Percentiles rank a stretch among this genome's conserved stretches.
These are phyloP conservation scores for Zygosaccharomyces gambellarensis DNA, from an alignment of 805 yeast species.

Conservation along the genomic window DNA sequence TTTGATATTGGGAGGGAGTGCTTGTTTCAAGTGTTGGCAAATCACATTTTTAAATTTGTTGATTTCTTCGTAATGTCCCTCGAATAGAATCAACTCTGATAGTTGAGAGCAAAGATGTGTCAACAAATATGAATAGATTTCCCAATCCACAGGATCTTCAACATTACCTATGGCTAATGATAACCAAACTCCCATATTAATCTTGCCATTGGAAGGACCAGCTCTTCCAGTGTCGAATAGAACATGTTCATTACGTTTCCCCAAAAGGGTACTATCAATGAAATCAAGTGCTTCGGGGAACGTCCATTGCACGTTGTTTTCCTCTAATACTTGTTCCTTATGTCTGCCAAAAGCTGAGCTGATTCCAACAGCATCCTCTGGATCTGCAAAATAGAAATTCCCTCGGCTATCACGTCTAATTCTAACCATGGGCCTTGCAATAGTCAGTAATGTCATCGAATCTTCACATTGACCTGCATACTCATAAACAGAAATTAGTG, in stretches of 20 bases:
- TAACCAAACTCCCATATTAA: conserved; percentile 52
- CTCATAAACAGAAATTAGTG: conserved; percentile 33
- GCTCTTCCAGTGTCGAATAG: conserved; percentile 22
- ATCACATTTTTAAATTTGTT: conserved; percentile 41
- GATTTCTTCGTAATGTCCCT: conserved; percentile 39
- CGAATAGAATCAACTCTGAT: conserved; percentile 51
- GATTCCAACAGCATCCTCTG: conserved; percentile 61
- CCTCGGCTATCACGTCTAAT: conserved; percentile 46
- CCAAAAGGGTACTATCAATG: conserved; percentile 42
- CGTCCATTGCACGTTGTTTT: conserved; percentile 43
- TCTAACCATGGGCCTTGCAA: conserved; percentile 50
- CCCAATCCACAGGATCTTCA: conserved; percentile 61
- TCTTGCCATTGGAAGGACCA: conserved; percentile 18
- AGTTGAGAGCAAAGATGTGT: conserved; percentile 70
- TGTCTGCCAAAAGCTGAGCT: conserved; percentile 52
- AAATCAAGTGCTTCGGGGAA: conserved; percentile 55
- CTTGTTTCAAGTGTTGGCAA: conserved; percentile 55
- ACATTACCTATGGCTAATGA: conserved; percentile 45
- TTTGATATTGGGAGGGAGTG: conserved; percentile 40
- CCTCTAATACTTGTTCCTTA: conserved; percentile 20
- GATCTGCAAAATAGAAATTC: conserved; percentile 45
- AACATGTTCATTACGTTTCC: conserved; percentile 35
- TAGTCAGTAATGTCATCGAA: conserved; percentile 40
- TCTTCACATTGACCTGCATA: conserved; percentile 36
- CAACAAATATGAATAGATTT: conserved; percentile 58